These are phyloP conservation scores for Hydnum rufescens DNA, from an alignment of 768 basidiomycete species.

Conservation along the genomic window DNA sequence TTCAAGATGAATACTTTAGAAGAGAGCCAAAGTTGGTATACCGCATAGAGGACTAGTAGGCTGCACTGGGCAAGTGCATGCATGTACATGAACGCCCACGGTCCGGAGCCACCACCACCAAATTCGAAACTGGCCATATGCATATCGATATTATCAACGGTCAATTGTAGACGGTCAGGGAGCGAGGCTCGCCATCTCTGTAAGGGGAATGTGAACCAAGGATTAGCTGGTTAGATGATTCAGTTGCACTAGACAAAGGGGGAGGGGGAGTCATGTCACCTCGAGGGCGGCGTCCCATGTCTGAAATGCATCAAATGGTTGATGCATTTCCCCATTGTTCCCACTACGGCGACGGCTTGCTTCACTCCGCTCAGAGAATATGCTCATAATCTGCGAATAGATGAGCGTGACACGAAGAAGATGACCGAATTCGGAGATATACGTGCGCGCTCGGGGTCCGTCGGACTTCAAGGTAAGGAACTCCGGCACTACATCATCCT, in stretches of 20 bases:
- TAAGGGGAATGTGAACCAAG: background rate
- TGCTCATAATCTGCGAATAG: conserved; percentile 34
- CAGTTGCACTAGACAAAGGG: background rate
- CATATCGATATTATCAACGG: conserved; percentile 42
- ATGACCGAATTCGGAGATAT: conserved; percentile 52
- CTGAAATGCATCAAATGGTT: background rate
- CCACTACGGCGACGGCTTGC: background rate
- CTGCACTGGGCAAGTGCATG: conserved; percentile 55
- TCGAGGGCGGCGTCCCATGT: background rate
- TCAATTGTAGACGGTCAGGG: conserved; percentile 53
- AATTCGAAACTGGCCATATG: conserved; percentile 67
- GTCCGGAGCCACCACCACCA: conserved; percentile 44
- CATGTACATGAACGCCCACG: conserved; percentile 65
- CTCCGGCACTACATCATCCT: background rate
- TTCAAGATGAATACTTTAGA: background rate
- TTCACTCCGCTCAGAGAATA: background rate
- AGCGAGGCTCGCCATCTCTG: conserved; percentile 48
- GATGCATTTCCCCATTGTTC: background rate
- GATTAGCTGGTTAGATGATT: background rate
- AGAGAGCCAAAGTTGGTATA: conserved; percentile 15
- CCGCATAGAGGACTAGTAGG: conserved; percentile 40
- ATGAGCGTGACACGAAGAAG: conserved; percentile 49
- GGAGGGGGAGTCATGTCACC: background rate
- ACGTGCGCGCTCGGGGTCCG: conserved; percentile 27
- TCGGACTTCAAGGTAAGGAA: too few species aligned